Base-by-base conservation (phyloP, 495 filamentous ascomycete species). In the Schizothecium vesticola region DNA sequence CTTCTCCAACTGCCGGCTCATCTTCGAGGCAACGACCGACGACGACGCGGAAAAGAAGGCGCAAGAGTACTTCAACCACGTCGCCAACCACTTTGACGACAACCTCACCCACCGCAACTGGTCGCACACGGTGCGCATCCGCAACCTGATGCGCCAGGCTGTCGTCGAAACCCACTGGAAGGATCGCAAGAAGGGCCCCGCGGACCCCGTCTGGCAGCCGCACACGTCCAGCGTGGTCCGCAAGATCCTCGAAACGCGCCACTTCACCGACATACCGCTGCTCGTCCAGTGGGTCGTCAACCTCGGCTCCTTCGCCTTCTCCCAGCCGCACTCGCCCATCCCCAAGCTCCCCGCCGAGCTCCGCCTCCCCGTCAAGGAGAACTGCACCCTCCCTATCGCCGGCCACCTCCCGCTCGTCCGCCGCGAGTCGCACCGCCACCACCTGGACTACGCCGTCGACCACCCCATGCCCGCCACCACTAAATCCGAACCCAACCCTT, bases 41-140 rank as follows among this genome's bases (percentile, higher is more conserved):
- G 67, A 59, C 16, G 72, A 72, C 16, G 65, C 67, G 3, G 61
- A 66, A 0, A 56, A 67, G 25, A 67, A 63, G 25, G 65, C 64
- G 1, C 33, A 64, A n/a, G 66, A 72, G 25, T 76, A 76, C 66
- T 70, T 76, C 60, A 65, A 69, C 55, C 74, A 76, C 56, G 69
- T 76, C 19, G 59, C 61, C 63, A 72, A 72, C 58, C 74, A 76
- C 55, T 69, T 70, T 16, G 66, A 75, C 55, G 69, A 70, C 21
- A 69, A 69, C 31, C 23, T 64, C 21, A 68, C 65, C 6, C 61
- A 69, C 55, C 70, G 65, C 21, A 36, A 70, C 55, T 76, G 74
- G 74, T 71, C 69, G 11, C 70, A 72, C 36, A 67, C 72, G 57
- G 63, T 65, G 7, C 66, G 71, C 19, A 70, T 76, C 58, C 67